phyloP scores from a whole-genome alignment of 805 yeast genomes.

The Ogataea populi-albae region DNA sequence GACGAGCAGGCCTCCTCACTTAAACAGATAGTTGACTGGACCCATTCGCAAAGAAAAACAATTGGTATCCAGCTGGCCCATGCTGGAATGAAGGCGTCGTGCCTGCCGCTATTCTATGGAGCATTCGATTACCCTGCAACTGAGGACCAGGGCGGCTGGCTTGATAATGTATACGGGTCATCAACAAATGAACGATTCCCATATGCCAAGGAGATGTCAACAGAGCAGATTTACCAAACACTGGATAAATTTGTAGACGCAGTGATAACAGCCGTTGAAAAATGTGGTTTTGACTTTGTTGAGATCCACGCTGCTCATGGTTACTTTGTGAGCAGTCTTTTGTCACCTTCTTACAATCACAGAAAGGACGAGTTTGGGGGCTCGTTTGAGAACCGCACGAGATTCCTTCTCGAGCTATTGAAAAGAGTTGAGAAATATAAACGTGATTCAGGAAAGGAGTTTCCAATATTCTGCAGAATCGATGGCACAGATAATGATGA shows the following conservation, averaged over 20 bases:
- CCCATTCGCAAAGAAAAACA: slow-evolving; percentile 41
- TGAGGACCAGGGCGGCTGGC: slow-evolving; percentile 40
- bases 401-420: slow-evolving; percentile 46
- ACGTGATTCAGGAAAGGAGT: slow-evolving; percentile 29
- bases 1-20: slow-evolving; percentile 45
- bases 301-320: slow-evolving; percentile 70
- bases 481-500: slow-evolving; percentile 44
- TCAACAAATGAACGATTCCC: slow-evolving; percentile 28
- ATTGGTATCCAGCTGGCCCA: slow-evolving; percentile 57
- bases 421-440: slow-evolving; percentile 41
- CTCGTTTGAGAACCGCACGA: slow-evolving; percentile 52
- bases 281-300: slow-evolving; percentile 59
- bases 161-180: slow-evolving; percentile 44
- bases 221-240: slow-evolving; percentile 39
- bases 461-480: slow-evolving; percentile 47
- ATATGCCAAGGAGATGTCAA: slow-evolving; percentile 43
- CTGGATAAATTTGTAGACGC: slow-evolving; percentile 42
- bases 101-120: slow-evolving; percentile 14
- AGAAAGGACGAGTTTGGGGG: slow-evolving; percentile 68
- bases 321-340: slow-evolving; percentile 48
- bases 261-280: slow-evolving; percentile 47
- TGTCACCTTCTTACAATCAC: slow-evolving; percentile 43
- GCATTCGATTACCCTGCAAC: slow-evolving; percentile 32
- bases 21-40: slow-evolving; percentile 41
- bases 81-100: slow-evolving; percentile 47